Evolutionary conservation across 2,329 filamentous ascomycete species (phyloP).

Genomic region (Coniochaeta sp.): DNA sequence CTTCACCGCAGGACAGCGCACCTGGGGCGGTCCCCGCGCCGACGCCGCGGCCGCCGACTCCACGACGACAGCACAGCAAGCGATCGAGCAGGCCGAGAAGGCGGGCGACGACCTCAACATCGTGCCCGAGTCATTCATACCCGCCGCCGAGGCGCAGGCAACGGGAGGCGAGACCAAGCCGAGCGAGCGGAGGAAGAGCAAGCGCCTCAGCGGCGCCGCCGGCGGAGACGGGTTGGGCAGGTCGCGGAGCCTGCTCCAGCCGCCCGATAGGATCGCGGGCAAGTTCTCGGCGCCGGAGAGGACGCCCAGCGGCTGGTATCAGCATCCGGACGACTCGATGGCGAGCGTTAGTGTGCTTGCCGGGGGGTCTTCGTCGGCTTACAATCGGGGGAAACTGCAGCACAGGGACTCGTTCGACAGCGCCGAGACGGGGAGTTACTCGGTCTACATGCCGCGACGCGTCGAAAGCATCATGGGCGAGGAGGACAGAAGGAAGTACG

Average conservation of each 20-base stretch:
- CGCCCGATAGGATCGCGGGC: slow-evolving; percentile 68
- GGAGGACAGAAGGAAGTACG: slow-evolving; percentile 69
- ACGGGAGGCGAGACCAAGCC: slow-evolving; percentile 20
- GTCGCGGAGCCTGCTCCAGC: slow-evolving; percentile 56
- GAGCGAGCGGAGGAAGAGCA: slow-evolving; percentile 13
- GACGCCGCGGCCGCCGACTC: slow-evolving; percentile 78
- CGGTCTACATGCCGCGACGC: slow-evolving; percentile 58
- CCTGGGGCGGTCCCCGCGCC: slow-evolving; percentile 89
- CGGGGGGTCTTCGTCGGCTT: no score
- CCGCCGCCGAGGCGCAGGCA: slow-evolving; percentile 37
- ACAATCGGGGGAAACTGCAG: slow-evolving; percentile 36
- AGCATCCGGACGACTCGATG: slow-evolving; percentile 60
- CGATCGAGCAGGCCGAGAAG: slow-evolving; percentile 72
- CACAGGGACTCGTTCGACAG: slow-evolving; percentile 62
- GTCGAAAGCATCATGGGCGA: slow-evolving; percentile 73
- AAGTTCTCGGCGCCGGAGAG: slow-evolving; percentile 68
- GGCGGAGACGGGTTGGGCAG: slow-evolving; percentile 33
- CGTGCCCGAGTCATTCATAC: slow-evolving; percentile 76
- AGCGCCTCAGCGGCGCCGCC: slow-evolving; percentile 7
- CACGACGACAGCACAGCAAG: slow-evolving; percentile 70
- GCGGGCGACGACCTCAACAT: slow-evolving; percentile 85
- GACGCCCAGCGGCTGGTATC: slow-evolving; percentile 62
- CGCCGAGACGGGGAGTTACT: slow-evolving; percentile 48
- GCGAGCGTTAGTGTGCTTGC: slow-evolving; percentile 39
- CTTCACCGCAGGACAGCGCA: slow-evolving; percentile 87